Evolutionary conservation across 768 basidiomycete genomes (phyloP).

Genomic region (Daedaleopsis nitida): DNA sequence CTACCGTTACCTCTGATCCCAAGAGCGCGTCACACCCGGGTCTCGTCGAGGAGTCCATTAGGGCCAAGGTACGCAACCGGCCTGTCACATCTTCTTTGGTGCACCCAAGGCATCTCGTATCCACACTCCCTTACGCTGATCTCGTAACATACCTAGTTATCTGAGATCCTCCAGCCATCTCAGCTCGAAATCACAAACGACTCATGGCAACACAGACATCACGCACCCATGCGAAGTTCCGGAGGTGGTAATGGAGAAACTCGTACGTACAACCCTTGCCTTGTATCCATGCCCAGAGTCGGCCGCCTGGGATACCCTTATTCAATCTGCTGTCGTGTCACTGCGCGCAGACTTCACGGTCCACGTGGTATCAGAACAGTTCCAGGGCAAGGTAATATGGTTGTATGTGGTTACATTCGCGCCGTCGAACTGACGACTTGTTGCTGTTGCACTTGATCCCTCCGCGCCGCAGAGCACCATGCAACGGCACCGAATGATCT

Average conservation of each 20-base stretch:
- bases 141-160: slow-evolving; percentile 48
- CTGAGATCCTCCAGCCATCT: slow-evolving; percentile 58
- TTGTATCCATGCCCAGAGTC: neutral
- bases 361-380: slow-evolving; percentile 69
- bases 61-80: slow-evolving; percentile 49
- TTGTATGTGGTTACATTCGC: neutral
- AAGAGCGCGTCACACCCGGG: slow-evolving; percentile 35
- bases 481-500: slow-evolving; percentile 81
- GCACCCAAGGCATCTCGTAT: slow-evolving; percentile 4
- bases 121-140: neutral
- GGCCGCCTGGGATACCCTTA: neutral
- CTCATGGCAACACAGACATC: slow-evolving; percentile 85
- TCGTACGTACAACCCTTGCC: slow-evolving; percentile 52
- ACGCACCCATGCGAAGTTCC: slow-evolving; percentile 75
- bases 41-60: slow-evolving; percentile 61
- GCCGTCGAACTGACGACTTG: slow-evolving; percentile 5
- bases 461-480: slow-evolving; percentile 57
- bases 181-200: slow-evolving; percentile 75
- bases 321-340: slow-evolving; percentile 1
- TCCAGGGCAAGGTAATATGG: slow-evolving; percentile 69
- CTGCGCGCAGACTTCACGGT: slow-evolving; percentile 68
- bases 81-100: neutral
- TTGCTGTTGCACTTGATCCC: neutral
- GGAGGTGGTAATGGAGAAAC: slow-evolving; percentile 75
- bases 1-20: slow-evolving; percentile 16